Evolutionary conservation across 78 protist genomes (phyloP), one percentile per base, ranked within the genome.

Genomic region (Dictyostelium purpureum): DNA sequence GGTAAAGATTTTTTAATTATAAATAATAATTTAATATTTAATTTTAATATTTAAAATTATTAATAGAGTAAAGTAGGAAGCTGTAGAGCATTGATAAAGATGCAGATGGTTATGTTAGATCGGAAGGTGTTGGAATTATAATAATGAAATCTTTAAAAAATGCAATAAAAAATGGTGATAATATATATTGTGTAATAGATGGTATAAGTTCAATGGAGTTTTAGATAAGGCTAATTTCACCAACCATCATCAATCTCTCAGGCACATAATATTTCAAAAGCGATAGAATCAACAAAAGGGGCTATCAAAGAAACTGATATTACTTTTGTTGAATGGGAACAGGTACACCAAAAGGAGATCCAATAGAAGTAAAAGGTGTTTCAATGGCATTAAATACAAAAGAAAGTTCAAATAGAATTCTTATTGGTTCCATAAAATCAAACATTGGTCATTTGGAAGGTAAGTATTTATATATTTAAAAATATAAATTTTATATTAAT

Each of bases 371-470:
- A n/a, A 21, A 51, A 56, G 79, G 82, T 65, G 40, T 90, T 31
- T 35, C 74, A 42, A 42, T 61, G 79, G 79, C 76, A 5, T n/a
- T 69, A 12, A n/a, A 40, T 21, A 1, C 31, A 7, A 19, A n/a
- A n/a, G 6, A n/a, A 6, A 1, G n/a, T 31, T 26, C 1, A 26
- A 63, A 63, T 14, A 49, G 54, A 69, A 7, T 69, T 1, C 12
- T 18, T 4, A 65, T 96, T 19, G 96, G 97, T 81, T 26, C 87
- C 6, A 87, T 88, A 31, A 96, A 96, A 73, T 70, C 95, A 10
- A 87, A 88, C 63, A 69, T 89, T 18, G 98, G 98, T 37, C 98
- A 96, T 76, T n/a, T 76, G 16, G 98, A 96, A 76, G 21, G 66
- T 35, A 95, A 95, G 51, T 5, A 49, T 33, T 12, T 49, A 21